Evolutionary conservation across 2,329 filamentous ascomycete genomes (phyloP).

Genomic region (Didymella lethalis): DNA sequence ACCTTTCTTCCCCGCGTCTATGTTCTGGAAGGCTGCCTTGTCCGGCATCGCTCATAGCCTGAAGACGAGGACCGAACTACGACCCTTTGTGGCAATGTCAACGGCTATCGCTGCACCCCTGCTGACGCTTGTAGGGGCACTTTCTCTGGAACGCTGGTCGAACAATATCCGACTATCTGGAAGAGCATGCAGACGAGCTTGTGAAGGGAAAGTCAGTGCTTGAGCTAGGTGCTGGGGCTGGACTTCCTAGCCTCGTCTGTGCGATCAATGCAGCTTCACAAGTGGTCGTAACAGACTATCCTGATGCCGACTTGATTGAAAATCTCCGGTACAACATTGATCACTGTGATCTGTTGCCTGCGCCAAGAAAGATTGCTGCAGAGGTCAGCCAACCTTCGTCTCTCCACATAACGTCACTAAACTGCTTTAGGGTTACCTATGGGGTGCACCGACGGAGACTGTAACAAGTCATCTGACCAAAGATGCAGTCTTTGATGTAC

Average conservation of each 20-base stretch:
- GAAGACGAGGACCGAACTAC: background rate
- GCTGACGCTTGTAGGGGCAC: conserved; percentile 66
- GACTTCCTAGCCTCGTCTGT: conserved; percentile 80
- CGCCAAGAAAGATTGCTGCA: conserved; percentile 50
- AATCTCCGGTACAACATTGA: conserved; percentile 81
- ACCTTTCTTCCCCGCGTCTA: conserved; percentile 1
- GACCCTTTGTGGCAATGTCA: background rate
- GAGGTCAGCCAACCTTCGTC: conserved; percentile 36
- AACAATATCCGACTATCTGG: conserved; percentile 79
- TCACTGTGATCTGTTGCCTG: conserved; percentile 57
- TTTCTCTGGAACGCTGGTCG: conserved; percentile 90
- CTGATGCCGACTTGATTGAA: conserved; percentile 80
- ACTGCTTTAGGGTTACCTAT: conserved; percentile 73
- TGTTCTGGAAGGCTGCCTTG: conserved; percentile 6
- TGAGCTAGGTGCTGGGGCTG: conserved; percentile 88
- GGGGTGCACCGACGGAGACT: conserved; percentile 72
- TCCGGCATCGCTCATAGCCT: background rate
- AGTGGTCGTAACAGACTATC: conserved; percentile 86
- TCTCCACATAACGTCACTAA: conserved; percentile 13
- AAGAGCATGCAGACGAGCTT: conserved; percentile 67
- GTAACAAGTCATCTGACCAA: conserved; percentile 67
- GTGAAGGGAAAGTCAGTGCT: conserved; percentile 76
- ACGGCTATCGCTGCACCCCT: conserved; percentile 8
- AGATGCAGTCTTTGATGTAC: conserved; percentile 71
- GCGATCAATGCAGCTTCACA: conserved; percentile 71